Evolutionary conservation across 169 alveolate genomes (phyloP).

Genomic region (Eimeria falciformis): DNA sequence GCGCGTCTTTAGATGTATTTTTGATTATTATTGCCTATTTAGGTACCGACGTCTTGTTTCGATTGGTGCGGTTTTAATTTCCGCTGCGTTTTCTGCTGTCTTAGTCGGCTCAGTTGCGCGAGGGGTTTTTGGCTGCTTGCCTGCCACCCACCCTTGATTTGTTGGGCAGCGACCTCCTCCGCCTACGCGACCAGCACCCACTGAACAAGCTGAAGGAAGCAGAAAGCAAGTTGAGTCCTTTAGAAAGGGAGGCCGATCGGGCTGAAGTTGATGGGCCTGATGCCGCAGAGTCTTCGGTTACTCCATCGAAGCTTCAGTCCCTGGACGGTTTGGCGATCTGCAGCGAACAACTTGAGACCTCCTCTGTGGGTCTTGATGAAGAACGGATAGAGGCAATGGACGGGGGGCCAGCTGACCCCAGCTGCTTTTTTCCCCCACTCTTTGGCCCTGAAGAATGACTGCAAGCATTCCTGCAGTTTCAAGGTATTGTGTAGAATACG

Average conservation of each 20-base stretch:
- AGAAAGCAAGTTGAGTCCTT: too few species aligned
- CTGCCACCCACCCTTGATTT: not conserved
- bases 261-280: too few species aligned
- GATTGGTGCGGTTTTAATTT: too few species aligned
- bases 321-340: too few species aligned
- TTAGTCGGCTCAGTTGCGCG: constrained; percentile 3
- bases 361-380: not conserved
- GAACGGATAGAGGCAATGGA: not conserved
- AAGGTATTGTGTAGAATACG: too few species aligned
- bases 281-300: too few species aligned
- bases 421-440: not conserved
- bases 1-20: not conserved
- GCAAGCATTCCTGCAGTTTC: too few species aligned
- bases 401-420: not conserved
- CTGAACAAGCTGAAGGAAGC: not conserved
- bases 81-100: too few species aligned
- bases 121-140: not conserved
- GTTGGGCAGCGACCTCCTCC: not conserved
- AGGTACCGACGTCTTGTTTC: too few species aligned
- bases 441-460: not conserved
- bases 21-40: not conserved
- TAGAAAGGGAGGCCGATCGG: too few species aligned
- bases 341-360: too few species aligned
- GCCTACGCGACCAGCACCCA: not conserved
- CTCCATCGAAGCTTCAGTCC: too few species aligned